Conservation (phyloP, 192 early-diverging fungal genomes). For the Phlyctochytrium planicorne region DNA sequence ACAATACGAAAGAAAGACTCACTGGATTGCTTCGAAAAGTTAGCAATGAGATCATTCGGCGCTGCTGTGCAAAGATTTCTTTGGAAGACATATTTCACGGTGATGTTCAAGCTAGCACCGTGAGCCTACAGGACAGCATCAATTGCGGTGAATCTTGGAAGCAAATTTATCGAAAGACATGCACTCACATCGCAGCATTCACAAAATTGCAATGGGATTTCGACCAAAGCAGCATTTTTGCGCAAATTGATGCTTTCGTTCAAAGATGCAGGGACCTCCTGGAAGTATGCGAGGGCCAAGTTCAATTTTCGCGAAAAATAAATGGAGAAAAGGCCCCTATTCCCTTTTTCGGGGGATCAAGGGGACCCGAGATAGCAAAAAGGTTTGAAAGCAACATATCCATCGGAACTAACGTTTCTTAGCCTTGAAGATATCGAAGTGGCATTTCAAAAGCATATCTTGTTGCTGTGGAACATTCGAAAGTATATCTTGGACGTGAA, state of each 20-base stretch:
- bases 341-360: slow-evolving; percentile 58
- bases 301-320: slow-evolving; percentile 64
- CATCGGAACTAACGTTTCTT: background rate
- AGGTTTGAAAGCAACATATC: slow-evolving; percentile 31
- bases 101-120: slow-evolving; percentile 55
- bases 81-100: slow-evolving; percentile 68
- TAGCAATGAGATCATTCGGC: slow-evolving; percentile 62
- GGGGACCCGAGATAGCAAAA: slow-evolving; percentile 60
- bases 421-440: slow-evolving; percentile 63
- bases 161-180: slow-evolving; percentile 48
- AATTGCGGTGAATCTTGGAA: slow-evolving; percentile 66
- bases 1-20: slow-evolving; percentile 62
- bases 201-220: slow-evolving; percentile 55
- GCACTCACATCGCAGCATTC: slow-evolving; percentile 49
- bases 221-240: slow-evolving; percentile 67
- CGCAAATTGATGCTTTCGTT: slow-evolving; percentile 68
- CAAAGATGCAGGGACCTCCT: slow-evolving; percentile 60
- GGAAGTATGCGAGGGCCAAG: slow-evolving; percentile 65
- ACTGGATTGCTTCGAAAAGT: slow-evolving; percentile 61
- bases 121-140: slow-evolving; percentile 58
- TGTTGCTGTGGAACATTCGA: slow-evolving; percentile 54
- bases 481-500: slow-evolving; percentile 64
- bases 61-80: slow-evolving; percentile 60
- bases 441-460: slow-evolving; percentile 57
- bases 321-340: slow-evolving; percentile 58